phyloP scores from a whole-genome alignment of 192 early-diverging fungal genomes.

The Chytriomyces hyalinus region DNA sequence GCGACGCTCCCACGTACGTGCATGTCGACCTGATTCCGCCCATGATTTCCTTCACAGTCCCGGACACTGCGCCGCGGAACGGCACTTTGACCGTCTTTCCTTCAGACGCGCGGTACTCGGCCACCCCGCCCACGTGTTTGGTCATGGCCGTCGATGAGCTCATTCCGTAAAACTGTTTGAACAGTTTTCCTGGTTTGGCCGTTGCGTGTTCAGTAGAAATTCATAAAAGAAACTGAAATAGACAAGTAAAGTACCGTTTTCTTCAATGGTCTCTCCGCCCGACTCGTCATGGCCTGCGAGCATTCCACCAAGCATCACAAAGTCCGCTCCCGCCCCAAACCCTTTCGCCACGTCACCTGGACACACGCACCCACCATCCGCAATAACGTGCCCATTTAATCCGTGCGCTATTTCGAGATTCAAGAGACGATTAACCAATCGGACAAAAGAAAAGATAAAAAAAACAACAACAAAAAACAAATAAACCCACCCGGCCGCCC shows the following conservation, averaged over 20 bases:
- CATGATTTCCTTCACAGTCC: slow-evolving; percentile 23
- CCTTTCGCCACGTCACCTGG: slow-evolving; percentile 33
- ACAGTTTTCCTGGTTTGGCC: slow-evolving; percentile 6
- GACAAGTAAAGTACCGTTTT: slow-evolving; percentile 6
- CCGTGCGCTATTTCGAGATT: slow-evolving; percentile 16
- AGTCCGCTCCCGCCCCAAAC: slow-evolving; percentile 28
- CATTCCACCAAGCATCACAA: slow-evolving; percentile 31
- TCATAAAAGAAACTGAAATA: neutral
- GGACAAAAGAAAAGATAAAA: too few species aligned
- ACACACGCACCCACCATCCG: slow-evolving; percentile 30
- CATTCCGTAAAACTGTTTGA: slow-evolving; percentile 32
- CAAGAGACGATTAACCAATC: too few species aligned
- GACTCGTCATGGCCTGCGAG: slow-evolving; percentile 27
- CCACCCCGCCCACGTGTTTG: slow-evolving; percentile 18
- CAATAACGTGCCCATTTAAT: slow-evolving; percentile 25
- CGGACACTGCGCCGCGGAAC: slow-evolving; percentile 16
- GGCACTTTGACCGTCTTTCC: slow-evolving; percentile 24
- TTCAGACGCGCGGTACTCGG: slow-evolving; percentile 28
- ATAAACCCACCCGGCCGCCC: too few species aligned
- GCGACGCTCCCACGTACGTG: slow-evolving; percentile 18
- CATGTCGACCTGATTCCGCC: slow-evolving; percentile 18
- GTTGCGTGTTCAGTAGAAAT: neutral
- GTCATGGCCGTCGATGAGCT: slow-evolving; percentile 29
- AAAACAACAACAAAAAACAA: too few species aligned
- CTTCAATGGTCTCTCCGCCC: slow-evolving; percentile 33